Conservation (phyloP, 768 basidiomycete genomes). For the Dioszegia aurantiaca region DNA sequence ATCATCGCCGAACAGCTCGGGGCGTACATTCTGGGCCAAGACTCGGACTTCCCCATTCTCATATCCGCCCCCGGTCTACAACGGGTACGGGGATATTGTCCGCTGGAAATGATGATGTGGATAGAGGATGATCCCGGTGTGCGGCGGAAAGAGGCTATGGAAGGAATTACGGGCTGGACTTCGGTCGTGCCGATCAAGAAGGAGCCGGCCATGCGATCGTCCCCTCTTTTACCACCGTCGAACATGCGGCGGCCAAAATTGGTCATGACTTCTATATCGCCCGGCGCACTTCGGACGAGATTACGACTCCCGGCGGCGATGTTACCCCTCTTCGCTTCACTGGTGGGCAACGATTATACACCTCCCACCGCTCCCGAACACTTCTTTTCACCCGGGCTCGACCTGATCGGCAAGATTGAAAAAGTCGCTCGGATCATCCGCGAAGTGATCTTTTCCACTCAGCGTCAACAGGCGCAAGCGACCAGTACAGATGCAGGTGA, state of each 20-base stretch:
- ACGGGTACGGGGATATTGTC: conserved; percentile 44
- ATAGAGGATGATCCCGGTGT: conserved; percentile 30
- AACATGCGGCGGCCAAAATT: conserved; percentile 25
- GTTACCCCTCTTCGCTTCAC: conserved; percentile 45
- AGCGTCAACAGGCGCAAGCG: not conserved
- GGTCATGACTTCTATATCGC: conserved; percentile 32
- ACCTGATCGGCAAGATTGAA: conserved; percentile 35
- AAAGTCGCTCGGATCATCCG: conserved; percentile 45
- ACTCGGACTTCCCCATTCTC: conserved; percentile 50
- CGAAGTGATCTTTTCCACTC: conserved; percentile 36
- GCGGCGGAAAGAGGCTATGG: not conserved
- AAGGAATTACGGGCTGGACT: conserved; percentile 5
- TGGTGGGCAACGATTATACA: conserved; percentile 49
- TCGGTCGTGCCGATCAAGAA: not conserved
- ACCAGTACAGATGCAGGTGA: conserved; percentile 35
- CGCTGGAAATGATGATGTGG: conserved; percentile 51
- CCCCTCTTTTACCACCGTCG: conserved; percentile 26
- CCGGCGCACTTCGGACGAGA: conserved; percentile 36
- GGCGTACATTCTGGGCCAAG: conserved; percentile 47
- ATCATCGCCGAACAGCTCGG: conserved; percentile 41
- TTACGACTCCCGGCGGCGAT: conserved; percentile 42
- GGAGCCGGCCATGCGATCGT: not conserved
- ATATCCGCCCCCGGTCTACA: conserved; percentile 18
- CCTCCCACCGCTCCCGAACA: conserved; percentile 25
- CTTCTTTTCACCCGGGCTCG: conserved; percentile 36